Base-by-base conservation (phyloP, 2,329 filamentous ascomycete species). In the Pseudocercospora vitis region DNA sequence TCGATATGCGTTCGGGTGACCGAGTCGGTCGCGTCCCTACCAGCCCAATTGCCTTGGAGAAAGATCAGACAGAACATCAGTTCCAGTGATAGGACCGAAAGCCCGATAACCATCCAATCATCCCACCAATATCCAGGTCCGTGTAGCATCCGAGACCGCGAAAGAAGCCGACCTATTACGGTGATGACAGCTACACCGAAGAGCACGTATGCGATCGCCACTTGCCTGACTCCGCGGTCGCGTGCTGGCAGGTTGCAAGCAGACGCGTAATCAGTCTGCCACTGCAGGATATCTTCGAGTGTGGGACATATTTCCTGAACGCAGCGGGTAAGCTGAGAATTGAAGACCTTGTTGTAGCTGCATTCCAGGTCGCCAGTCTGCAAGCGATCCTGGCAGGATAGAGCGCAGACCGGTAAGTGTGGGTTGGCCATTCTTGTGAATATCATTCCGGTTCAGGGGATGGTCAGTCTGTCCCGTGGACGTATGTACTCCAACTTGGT, bases 101-200 rank as follows among this genome's bases (percentile, higher is more conserved):
- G 8, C 19, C 37, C 46, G 11, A 55, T 8, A 3, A 50, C 44
- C 21, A 44, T 7, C 45, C 49, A 58, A 31, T 58, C 56, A 18
- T 58, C 56, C 48, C 49, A 58, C 56, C 56, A 58, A 16, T 47
- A 58, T 23, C 52, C 55, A 35, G 52, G 55, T 9, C 55, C 55
- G 3, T 52, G 35, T 16, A 58, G 29, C 11, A 35, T 40, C 11
- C 23, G 39, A 1, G 55, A 53, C 11, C 55, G 47, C 7, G 55
- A 50, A 4, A 57, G 33, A 5, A 57, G 16, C 7, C 55, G 50
- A 24, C 35, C 47, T 9, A 40, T 37, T n/a, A 50, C 39, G n/a
- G 35, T 33, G 7, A 57, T 11, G 1, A 50, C 48, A 8, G 50
- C 50, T 9, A 53, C 14, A 2, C 31, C 40, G 31, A 53, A 53